A percentile compares a stretch with the other conserved stretches of the same genome.
Evolutionary conservation across 805 yeast species (phyloP).

Genomic region (Wickerhamomyces bovis): DNA sequence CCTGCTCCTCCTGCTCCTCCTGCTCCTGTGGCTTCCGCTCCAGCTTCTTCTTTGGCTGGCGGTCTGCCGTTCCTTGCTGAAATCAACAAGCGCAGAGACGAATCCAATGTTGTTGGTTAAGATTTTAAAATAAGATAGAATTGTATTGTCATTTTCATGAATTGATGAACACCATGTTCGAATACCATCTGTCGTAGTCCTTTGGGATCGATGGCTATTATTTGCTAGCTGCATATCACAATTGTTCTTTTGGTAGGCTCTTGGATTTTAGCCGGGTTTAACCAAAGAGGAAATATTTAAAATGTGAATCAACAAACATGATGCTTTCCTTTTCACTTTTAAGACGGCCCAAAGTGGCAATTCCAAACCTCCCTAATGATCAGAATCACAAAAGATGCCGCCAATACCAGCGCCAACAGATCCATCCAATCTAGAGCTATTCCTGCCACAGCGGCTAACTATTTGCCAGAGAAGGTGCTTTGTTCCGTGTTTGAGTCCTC

Average conservation of each 20-base stretch:
- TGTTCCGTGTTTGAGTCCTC: conserved; percentile 26
- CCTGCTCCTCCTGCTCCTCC: conserved; percentile 23
- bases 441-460: conserved; percentile 4
- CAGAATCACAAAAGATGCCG: background rate
- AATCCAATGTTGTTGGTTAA: conserved; percentile 38
- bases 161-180: background rate
- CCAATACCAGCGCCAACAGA: background rate
- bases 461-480: conserved; percentile 19
- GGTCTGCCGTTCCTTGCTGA: conserved; percentile 46
- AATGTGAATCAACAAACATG: background rate
- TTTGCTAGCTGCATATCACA: too few relatives aligned
- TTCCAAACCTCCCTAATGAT: background rate
- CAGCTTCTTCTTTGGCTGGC: conserved; percentile 27
- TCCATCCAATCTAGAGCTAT: conserved; percentile 2
- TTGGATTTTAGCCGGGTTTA: background rate
- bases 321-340: background rate
- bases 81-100: conserved; percentile 44
- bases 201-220: too few relatives aligned
- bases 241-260: too few relatives aligned
- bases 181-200: background rate
- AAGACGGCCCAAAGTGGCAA: background rate
- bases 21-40: conserved; percentile 21
- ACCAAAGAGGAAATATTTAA: background rate
- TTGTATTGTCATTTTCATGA: background rate
- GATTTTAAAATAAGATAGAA: background rate